These are phyloP conservation scores for Hydnomerulius pinastri DNA, from an alignment of 768 basidiomycete species.

Conservation along the genomic window DNA sequence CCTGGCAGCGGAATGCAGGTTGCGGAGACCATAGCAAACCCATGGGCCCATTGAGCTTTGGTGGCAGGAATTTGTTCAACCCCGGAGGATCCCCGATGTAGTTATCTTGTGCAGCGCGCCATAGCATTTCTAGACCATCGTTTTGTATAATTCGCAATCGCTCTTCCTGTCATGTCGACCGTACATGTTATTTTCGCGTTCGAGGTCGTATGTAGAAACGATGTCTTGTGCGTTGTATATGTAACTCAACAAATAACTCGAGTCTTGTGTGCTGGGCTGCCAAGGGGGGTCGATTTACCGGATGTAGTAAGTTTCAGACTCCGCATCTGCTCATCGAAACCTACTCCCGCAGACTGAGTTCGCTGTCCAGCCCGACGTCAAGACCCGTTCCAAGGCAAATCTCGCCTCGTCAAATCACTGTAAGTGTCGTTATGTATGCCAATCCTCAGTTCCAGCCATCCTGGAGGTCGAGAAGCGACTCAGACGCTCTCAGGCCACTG, in stretches of 20 bases:
- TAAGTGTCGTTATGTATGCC: conserved; percentile 21
- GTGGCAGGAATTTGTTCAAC: no score
- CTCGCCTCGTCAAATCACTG: conserved; percentile 18
- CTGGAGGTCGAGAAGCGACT: conserved; percentile 4
- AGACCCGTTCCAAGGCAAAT: conserved; percentile 33
- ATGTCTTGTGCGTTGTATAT: neutral
- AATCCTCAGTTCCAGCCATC: conserved; percentile 1
- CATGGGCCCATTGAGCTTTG: no score
- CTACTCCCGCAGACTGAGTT: conserved; percentile 15
- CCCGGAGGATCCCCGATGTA: neutral
- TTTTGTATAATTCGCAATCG: neutral
- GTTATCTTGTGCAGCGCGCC: conserved; percentile 5
- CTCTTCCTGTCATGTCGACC: no score
- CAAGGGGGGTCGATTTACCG: conserved; percentile 10
- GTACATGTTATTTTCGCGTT: no score
- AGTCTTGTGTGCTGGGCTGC: neutral
- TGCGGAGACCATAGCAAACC: neutral
- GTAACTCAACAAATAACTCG: neutral
- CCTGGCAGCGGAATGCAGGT: neutral
- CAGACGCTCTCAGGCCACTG: conserved; percentile 24
- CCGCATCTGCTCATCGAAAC: conserved; percentile 16
- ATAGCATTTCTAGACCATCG: neutral
- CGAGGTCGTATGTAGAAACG: no score
- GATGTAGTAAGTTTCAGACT: conserved; percentile 21
- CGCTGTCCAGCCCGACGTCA: conserved; percentile 39